Conservation (phyloP, 2,329 filamentous ascomycete genomes). For the Aspergillus latus region DNA sequence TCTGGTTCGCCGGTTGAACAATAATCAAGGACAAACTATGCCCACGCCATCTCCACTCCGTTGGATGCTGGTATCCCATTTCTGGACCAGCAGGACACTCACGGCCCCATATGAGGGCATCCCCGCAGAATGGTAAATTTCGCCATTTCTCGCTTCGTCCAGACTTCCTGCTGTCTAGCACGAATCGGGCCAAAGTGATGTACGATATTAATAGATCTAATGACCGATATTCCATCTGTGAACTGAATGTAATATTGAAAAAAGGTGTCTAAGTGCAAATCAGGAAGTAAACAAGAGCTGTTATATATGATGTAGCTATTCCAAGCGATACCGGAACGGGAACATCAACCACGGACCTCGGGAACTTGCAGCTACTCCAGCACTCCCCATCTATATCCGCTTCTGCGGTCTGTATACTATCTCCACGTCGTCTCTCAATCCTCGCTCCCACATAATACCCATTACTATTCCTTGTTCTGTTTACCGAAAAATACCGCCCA, state of each 20-base stretch:
- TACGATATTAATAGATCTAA: constrained; percentile 5
- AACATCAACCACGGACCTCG: neutral
- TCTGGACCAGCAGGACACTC: neutral
- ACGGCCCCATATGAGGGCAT: neutral
- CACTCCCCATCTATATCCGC: neutral
- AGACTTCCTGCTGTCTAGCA: neutral
- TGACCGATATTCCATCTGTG: neutral
- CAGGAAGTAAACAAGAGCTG: neutral
- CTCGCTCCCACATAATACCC: neutral
- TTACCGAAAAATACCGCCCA: neutral
- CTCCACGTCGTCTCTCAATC: neutral
- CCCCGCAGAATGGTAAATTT: neutral
- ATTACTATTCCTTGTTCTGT: neutral
- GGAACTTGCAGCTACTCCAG: neutral
- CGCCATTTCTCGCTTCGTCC: neutral
- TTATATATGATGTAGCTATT: neutral
- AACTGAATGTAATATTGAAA: neutral
- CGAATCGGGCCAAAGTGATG: neutral
- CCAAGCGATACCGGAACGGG: neutral
- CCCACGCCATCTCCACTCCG: neutral
- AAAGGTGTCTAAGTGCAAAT: neutral
- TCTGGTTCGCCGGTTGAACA: neutral
- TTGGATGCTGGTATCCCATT: neutral
- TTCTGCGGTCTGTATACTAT: neutral
- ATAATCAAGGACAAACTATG: neutral